Conservation (phyloP, 2,329 filamentous ascomycete species). For the Lasiodiplodia hormozganensis region DNA sequence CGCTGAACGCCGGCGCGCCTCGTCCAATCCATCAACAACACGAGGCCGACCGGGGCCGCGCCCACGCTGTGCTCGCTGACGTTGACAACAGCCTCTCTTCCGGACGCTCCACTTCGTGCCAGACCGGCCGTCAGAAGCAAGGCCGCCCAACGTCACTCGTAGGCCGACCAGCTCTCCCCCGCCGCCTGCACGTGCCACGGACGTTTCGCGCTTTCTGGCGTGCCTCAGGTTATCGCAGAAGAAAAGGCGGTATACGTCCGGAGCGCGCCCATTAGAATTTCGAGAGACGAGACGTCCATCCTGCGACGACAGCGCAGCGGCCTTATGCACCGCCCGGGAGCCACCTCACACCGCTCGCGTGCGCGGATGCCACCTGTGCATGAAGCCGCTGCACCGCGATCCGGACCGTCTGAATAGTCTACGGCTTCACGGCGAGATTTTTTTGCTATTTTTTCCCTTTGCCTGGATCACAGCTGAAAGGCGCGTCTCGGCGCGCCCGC, state of each 20-base stretch:
- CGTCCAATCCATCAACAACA: slow-evolving; percentile 29
- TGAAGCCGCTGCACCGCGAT: slow-evolving; percentile 25
- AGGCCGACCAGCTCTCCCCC: slow-evolving; percentile 4
- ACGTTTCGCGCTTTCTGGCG: slow-evolving; percentile 26
- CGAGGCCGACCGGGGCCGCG: slow-evolving; percentile 25
- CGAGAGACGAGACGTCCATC: slow-evolving; percentile 11
- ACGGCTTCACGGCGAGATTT: slow-evolving; percentile 17
- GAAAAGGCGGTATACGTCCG: slow-evolving; percentile 26
- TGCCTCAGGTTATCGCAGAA: slow-evolving; percentile 19
- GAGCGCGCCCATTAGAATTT: slow-evolving; percentile 4
- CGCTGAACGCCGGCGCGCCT: slow-evolving; percentile 23
- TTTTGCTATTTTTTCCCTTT: slow-evolving; percentile 2
- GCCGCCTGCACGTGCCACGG: slow-evolving; percentile 22
- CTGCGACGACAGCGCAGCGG: slow-evolving; percentile 25
- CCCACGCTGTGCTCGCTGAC: slow-evolving; percentile 23
- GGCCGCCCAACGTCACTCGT: slow-evolving; percentile 25
- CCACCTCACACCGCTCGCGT: slow-evolving; percentile 29
- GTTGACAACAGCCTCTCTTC: slow-evolving; percentile 1
- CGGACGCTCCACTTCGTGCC: slow-evolving; percentile 18
- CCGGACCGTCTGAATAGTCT: slow-evolving; percentile 24
- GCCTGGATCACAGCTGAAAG: slow-evolving; percentile 26
- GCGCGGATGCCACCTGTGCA: slow-evolving; percentile 16
- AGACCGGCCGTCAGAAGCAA: slow-evolving; percentile 21
- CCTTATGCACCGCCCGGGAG: slow-evolving; percentile 22
- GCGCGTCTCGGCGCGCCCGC: slow-evolving; percentile 23